Conservation (phyloP, 2,329 filamentous ascomycete species). For the Fusarium coicis region DNA sequence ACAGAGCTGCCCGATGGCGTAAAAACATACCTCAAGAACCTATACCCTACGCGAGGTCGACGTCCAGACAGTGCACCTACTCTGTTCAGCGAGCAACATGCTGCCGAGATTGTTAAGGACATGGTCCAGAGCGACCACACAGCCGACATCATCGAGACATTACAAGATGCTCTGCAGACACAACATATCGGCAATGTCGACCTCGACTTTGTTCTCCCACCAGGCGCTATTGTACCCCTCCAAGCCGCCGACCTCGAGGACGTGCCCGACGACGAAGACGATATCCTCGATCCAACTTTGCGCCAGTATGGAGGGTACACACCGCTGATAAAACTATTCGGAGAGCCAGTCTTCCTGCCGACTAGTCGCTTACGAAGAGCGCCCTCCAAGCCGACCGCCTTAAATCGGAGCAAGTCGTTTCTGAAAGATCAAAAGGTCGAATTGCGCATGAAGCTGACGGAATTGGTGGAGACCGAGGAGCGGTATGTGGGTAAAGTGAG, state of each 20-base stretch:
- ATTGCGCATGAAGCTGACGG: conserved; percentile 86
- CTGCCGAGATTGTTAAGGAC: conserved; percentile 85
- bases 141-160: conserved; percentile 74
- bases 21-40: conserved; percentile 74
- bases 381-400: conserved; percentile 84
- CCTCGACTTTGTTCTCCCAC: conserved; percentile 85
- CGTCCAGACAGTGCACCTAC: conserved; percentile 72
- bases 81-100: conserved; percentile 91
- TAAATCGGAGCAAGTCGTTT: conserved; percentile 83
- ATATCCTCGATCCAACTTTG: conserved; percentile 71
- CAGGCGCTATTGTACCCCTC: conserved; percentile 76
- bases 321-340: conserved; percentile 80
- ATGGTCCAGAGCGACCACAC: conserved; percentile 86
- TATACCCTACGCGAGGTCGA: conserved; percentile 65
- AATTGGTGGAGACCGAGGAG: conserved; percentile 92
- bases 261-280: conserved; percentile 70
- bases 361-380: conserved; percentile 86
- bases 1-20: conserved; percentile 82
- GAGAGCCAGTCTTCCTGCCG: conserved; percentile 86
- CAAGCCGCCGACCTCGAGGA: conserved; percentile 69
- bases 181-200: conserved; percentile 88
- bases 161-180: conserved; percentile 81
- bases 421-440: conserved; percentile 84
- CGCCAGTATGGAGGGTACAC: conserved; percentile 82
- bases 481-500: conserved; percentile 91